Evolutionary conservation across 371 early-diverging fungal species (phyloP).

Genomic region (Mortierella sp.): DNA sequence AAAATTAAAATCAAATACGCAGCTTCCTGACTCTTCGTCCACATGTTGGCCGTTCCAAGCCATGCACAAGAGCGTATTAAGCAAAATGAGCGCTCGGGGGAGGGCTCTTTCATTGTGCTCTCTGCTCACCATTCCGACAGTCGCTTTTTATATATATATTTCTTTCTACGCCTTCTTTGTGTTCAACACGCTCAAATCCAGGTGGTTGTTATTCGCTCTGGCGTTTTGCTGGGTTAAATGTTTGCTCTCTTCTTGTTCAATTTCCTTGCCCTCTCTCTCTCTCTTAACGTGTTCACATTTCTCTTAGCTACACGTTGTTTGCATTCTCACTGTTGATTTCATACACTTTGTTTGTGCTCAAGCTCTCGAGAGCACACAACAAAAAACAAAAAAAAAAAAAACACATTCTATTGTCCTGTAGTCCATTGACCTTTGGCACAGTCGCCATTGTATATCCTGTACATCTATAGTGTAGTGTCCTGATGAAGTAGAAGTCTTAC

Average conservation of each 20-base stretch:
- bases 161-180: constrained; percentile 4
- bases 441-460: not conserved
- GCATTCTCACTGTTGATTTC: not conserved
- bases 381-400: not conserved
- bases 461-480: not conserved
- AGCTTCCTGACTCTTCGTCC: not conserved
- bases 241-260: not conserved
- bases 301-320: not conserved
- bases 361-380: constrained; percentile 7
- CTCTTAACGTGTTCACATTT: not conserved
- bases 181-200: not conserved
- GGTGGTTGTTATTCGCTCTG: not conserved
- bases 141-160: not conserved
- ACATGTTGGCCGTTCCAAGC: not conserved
- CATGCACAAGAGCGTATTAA: not conserved
- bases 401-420: constrained; percentile 11
- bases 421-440: not conserved
- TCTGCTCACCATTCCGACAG: constrained; percentile 4
- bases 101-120: not conserved
- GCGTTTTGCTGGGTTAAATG: constrained; percentile 4
- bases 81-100: not conserved
- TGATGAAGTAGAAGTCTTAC: constrained; percentile 19
- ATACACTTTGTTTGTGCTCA: not conserved
- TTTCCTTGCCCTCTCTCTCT: not conserved
- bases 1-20: not conserved